These are phyloP conservation scores for Stylosanthes scabra DNA, from an alignment of 331 rosid genomes.

Conservation along the genomic window DNA sequence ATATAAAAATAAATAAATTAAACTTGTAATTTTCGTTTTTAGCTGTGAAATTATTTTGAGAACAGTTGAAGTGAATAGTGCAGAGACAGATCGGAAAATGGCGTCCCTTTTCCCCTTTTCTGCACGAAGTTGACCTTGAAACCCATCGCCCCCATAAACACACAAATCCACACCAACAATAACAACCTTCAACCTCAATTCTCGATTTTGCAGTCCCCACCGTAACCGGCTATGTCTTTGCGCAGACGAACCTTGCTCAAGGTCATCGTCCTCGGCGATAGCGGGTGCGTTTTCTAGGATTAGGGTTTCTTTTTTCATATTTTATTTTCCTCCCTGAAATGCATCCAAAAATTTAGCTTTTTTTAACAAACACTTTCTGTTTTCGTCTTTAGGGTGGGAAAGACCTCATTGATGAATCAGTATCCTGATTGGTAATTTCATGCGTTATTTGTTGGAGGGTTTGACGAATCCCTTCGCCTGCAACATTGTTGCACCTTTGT, in stretches of 20 bases:
- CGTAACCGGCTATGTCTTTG: conserved; percentile 69
- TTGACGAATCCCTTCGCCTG: background rate
- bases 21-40: background rate
- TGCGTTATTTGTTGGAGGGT: conserved; percentile 9
- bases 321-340: background rate
- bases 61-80: conserved; percentile 17
- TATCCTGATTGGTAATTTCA: conserved; percentile 63
- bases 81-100: conserved; percentile 57
- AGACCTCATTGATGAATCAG: conserved; percentile 99
- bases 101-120: conserved; percentile 50
- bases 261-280: conserved; percentile 99
- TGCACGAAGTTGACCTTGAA: conserved; percentile 21
- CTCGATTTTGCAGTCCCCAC: conserved; percentile 25
- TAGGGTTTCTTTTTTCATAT: conserved; percentile 34
- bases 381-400: conserved; percentile 78
- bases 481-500: conserved; percentile 9
- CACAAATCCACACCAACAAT: background rate
- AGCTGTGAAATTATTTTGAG: background rate
- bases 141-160: background rate
- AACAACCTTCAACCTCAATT: background rate
- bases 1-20: no score
- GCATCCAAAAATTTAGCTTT: background rate
- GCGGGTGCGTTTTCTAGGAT: conserved; percentile 63
- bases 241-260: conserved; percentile 96
- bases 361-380: background rate